Percentiles rank a stretch among this genome's conserved stretches.
Evolutionary conservation across 2,329 filamentous ascomycete species (phyloP).

Genomic region (Alternaria gaisen): DNA sequence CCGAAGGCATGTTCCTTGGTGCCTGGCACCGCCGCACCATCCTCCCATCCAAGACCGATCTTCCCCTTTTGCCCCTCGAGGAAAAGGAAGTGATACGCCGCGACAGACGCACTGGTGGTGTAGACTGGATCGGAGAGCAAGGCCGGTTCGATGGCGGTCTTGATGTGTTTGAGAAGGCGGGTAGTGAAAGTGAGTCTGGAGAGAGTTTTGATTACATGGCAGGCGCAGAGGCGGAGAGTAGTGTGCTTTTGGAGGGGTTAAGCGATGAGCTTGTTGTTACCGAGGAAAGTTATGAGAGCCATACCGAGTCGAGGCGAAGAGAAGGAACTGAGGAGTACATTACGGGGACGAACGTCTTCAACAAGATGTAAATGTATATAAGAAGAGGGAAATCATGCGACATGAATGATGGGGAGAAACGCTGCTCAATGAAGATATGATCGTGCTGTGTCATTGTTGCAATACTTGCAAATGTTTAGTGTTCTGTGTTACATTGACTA

Average conservation of each 20-base stretch:
- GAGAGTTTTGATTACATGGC: slow-evolving; percentile 58
- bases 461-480: background rate
- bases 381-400: background rate
- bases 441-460: background rate
- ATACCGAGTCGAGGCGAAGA: slow-evolving; percentile 25
- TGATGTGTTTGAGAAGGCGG: slow-evolving; percentile 42
- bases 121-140: slow-evolving; percentile 53
- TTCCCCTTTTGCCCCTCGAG: slow-evolving; percentile 48
- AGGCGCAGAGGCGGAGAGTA: slow-evolving; percentile 54
- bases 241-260: slow-evolving; percentile 41
- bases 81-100: slow-evolving; percentile 55
- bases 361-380: slow-evolving; percentile 39
- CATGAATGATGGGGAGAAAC: background rate
- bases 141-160: slow-evolving; percentile 48
- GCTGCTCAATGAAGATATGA: background rate
- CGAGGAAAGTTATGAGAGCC: slow-evolving; percentile 12
- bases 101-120: slow-evolving; percentile 41
- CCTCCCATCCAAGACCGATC: slow-evolving; percentile 40
- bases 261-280: slow-evolving; percentile 15
- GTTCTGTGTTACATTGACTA: background rate
- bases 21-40: slow-evolving; percentile 79
- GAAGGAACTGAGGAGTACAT: slow-evolving; percentile 29
- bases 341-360: slow-evolving; percentile 36
- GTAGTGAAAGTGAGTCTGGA: slow-evolving; percentile 41
- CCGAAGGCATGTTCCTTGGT: slow-evolving; percentile 86